phyloP scores from a whole-genome alignment of 2,329 filamentous ascomycete species.

The Drechslerella stenobrocha region DNA sequence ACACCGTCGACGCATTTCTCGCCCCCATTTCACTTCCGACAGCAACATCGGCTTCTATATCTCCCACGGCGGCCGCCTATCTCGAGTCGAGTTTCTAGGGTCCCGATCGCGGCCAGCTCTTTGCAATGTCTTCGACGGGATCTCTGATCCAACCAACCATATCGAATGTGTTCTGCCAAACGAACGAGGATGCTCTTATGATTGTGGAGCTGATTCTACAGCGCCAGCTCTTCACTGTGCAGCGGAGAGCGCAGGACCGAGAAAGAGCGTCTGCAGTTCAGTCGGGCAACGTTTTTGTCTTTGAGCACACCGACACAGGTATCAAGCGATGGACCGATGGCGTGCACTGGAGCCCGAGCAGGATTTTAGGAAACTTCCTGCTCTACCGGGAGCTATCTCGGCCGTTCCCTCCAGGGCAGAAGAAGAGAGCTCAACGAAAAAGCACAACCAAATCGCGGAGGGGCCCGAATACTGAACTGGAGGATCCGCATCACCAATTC shows the following conservation, averaged over 20 bases:
- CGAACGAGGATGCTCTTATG: slow-evolving; percentile 46
- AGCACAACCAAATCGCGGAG: slow-evolving; percentile 56
- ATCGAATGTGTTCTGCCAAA: slow-evolving; percentile 48
- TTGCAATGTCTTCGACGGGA: slow-evolving; percentile 39
- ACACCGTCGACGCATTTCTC: too few relatives aligned
- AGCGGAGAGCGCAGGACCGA: slow-evolving; percentile 73
- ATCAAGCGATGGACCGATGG: slow-evolving; percentile 96
- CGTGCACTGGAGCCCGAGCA: slow-evolving; percentile 84
- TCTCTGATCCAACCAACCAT: slow-evolving; percentile 46
- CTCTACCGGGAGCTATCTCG: slow-evolving; percentile 81
- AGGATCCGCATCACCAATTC: slow-evolving; percentile 37
- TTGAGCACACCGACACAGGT: slow-evolving; percentile 84
- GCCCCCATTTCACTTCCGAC: too few relatives aligned
- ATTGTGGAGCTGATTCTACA: slow-evolving; percentile 42
- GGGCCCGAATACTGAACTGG: slow-evolving; percentile 24
- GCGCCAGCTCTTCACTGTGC: slow-evolving; percentile 36
- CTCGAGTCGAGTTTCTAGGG: not conserved
- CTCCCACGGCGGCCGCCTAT: not conserved
- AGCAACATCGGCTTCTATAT: too few relatives aligned
- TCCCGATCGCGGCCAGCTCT: not conserved
- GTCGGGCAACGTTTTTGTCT: slow-evolving; percentile 86
- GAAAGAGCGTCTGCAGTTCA: slow-evolving; percentile 76
- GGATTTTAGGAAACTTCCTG: slow-evolving; percentile 80
- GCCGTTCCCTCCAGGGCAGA: slow-evolving; percentile 77
- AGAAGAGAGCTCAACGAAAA: slow-evolving; percentile 79